These are phyloP conservation scores for Plasmodium vinckei DNA, from an alignment of 169 alveolate genomes.

Conservation along the genomic window DNA sequence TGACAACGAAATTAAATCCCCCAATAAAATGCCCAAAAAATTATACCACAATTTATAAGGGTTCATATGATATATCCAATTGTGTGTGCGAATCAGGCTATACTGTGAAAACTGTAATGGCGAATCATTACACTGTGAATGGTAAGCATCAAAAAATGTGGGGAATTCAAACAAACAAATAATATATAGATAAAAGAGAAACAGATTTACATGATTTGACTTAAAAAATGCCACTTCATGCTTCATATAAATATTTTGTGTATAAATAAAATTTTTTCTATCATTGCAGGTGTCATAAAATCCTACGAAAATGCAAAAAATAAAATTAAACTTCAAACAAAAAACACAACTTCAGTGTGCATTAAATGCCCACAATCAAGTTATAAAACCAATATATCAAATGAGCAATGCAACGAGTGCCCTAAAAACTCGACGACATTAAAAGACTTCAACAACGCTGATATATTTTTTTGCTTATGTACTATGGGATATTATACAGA, in stretches of 20 bases:
- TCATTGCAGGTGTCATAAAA: too few relatives aligned
- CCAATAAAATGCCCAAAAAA: constrained; percentile 81
- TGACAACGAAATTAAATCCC: constrained; percentile 27
- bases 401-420: constrained; percentile 85
- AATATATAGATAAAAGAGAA: constrained; percentile 18
- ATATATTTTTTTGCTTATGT: constrained; percentile 86
- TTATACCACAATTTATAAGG: constrained; percentile 68
- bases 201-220: neutral
- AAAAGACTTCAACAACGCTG: constrained; percentile 77
- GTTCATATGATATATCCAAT: constrained; percentile 72
- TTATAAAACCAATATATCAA: constrained; percentile 83
- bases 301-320: too few relatives aligned
- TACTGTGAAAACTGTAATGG: constrained; percentile 20
- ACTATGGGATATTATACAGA: constrained; percentile 85
- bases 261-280: too few relatives aligned
- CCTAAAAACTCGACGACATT: constrained; percentile 82
- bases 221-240: too few relatives aligned
- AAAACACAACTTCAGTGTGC: constrained; percentile 28
- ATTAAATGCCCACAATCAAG: constrained; percentile 82
- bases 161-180: constrained; percentile 20
- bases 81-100: constrained; percentile 84
- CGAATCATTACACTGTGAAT: neutral
- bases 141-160: neutral
- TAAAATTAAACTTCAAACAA: too few relatives aligned
- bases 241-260: too few relatives aligned